A percentile compares a stretch with the other conserved stretches of the same genome.
Conservation (phyloP, 768 basidiomycete genomes). For the Termitomyces sp. region DNA sequence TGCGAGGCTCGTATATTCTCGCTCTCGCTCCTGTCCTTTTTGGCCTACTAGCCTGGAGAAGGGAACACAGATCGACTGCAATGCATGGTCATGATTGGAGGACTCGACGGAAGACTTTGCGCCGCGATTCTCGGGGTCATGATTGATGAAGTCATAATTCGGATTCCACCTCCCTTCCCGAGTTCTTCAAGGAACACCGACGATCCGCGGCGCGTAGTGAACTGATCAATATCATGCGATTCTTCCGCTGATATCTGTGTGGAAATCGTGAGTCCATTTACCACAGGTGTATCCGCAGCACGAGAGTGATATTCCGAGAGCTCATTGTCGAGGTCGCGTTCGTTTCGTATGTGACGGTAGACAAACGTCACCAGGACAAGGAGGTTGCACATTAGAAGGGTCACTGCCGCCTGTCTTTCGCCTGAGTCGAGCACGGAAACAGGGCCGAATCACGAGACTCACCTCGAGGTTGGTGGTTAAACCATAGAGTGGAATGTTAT, state of each 20-base stretch:
- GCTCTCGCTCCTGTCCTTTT: background rate
- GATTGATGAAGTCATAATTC: background rate
- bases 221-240: background rate
- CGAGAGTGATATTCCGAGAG: conserved; percentile 1
- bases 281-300: background rate
- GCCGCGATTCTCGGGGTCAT: background rate
- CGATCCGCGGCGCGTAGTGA: conserved; percentile 2
- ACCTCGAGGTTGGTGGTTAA: conserved; percentile 16
- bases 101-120: background rate
- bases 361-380: conserved; percentile 13
- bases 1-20: background rate
- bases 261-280: background rate
- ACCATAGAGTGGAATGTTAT: conserved; percentile 4
- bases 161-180: background rate
- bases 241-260: background rate
- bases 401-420: conserved; percentile 9
- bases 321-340: conserved; percentile 8
- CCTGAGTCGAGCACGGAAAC: background rate
- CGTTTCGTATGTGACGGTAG: conserved; percentile 13
- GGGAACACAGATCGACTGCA: background rate
- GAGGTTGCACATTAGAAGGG: conserved; percentile 14
- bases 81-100: background rate
- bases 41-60: background rate
- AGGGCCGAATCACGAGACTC: background rate
- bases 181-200: conserved; percentile 9